These are phyloP conservation scores for Ormosia semicastrata DNA, from an alignment of 306 rosid species.

Conservation along the genomic window DNA sequence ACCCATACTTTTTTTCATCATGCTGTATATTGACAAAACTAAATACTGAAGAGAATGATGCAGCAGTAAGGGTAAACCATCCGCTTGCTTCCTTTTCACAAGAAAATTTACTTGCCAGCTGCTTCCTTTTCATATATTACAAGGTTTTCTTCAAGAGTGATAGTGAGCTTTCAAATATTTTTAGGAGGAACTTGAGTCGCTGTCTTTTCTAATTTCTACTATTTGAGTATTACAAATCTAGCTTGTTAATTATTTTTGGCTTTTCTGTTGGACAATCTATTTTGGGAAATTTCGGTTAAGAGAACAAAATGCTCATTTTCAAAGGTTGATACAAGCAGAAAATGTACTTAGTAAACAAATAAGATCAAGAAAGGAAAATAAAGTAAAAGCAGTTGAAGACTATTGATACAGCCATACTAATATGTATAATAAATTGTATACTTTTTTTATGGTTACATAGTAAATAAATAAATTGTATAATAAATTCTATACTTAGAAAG, in stretches of 20 bases:
- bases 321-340: slow-evolving; percentile 23
- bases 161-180: background rate
- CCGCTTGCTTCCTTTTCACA: slow-evolving; percentile 89
- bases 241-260: slow-evolving; percentile 11
- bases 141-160: background rate
- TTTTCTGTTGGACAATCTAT: slow-evolving; percentile 50
- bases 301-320: slow-evolving; percentile 24
- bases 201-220: background rate
- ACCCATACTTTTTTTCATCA: too few relatives aligned
- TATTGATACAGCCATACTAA: background rate
- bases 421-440: slow-evolving; percentile 25
- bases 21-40: slow-evolving; percentile 44
- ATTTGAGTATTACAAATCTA: background rate
- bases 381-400: slow-evolving; percentile 16
- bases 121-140: slow-evolving; percentile 57
- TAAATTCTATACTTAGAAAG: too few relatives aligned
- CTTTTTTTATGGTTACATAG: too few relatives aligned
- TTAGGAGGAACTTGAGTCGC: background rate
- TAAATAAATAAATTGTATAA: too few relatives aligned
- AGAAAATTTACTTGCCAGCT: slow-evolving; percentile 95
- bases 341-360: slow-evolving; percentile 17
- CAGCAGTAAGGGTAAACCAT: slow-evolving; percentile 82
- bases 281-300: slow-evolving; percentile 48
- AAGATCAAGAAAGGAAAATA: slow-evolving; percentile 15
- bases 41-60: slow-evolving; percentile 98